Evolutionary conservation across 2,329 filamentous ascomycete species (phyloP).

Genomic region (Emericellopsis atlantica): DNA sequence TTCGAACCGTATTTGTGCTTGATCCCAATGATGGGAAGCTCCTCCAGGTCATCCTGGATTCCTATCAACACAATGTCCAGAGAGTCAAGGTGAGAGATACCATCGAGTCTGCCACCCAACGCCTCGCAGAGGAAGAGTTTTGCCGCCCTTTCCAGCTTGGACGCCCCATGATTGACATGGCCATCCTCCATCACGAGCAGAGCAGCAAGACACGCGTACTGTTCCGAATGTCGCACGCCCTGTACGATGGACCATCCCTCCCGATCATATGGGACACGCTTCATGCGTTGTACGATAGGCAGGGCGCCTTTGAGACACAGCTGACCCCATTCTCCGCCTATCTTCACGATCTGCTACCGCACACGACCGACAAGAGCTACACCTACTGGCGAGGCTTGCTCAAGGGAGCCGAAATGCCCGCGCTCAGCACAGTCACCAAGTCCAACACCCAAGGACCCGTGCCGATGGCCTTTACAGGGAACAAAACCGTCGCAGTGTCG

Average conservation of each 20-base stretch:
- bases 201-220: slow-evolving; percentile 5
- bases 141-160: slow-evolving; percentile 1
- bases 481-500: slow-evolving; percentile 1
- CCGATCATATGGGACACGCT: slow-evolving; percentile 7
- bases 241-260: slow-evolving; percentile 11
- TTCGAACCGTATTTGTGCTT: slow-evolving; percentile 2
- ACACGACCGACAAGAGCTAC: slow-evolving; percentile 1
- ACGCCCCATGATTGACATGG: slow-evolving; percentile 1
- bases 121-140: neutral
- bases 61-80: slow-evolving; percentile 2
- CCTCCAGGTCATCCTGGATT: slow-evolving; percentile 3
- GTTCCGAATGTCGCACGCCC: slow-evolving; percentile 8
- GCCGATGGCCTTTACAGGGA: slow-evolving; percentile 3
- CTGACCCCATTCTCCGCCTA: slow-evolving; percentile 7
- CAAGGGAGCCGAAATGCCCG: slow-evolving; percentile 5
- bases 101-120: slow-evolving; percentile 2
- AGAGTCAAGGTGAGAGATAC: slow-evolving; percentile 1
- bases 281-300: slow-evolving; percentile 5
- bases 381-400: slow-evolving; percentile 1
- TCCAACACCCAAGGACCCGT: slow-evolving; percentile 1
- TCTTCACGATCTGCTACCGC: slow-evolving; percentile 4
- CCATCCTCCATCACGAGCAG: slow-evolving; percentile 2
- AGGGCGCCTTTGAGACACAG: slow-evolving; percentile 2
- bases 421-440: neutral
- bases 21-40: slow-evolving; percentile 2